Conservation (phyloP, 108 stramenopile species). For the Cyclotella choctawhatcheeana region DNA sequence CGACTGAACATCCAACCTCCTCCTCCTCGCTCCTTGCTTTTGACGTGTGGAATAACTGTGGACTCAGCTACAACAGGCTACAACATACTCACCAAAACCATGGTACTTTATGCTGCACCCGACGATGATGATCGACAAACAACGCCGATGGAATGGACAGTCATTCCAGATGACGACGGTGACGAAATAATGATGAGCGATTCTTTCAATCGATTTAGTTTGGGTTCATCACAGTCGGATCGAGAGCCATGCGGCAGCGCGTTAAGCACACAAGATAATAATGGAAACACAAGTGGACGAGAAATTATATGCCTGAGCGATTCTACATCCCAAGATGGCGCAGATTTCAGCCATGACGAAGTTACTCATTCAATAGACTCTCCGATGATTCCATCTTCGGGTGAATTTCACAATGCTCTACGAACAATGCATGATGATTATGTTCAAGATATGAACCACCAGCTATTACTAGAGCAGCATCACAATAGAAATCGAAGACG, state of each 20-base stretch:
- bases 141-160: slow-evolving; percentile 43
- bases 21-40: too few species aligned
- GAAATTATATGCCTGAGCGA: neutral
- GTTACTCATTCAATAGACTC: neutral
- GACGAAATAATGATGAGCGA: neutral
- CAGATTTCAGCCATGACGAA: neutral
- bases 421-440: neutral
- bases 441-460: neutral
- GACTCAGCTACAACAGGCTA: too few species aligned
- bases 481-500: slow-evolving; percentile 2
- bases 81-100: too few species aligned
- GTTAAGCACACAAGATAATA: neutral
- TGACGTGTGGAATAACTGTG: too few species aligned
- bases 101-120: slow-evolving; percentile 44
- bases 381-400: neutral
- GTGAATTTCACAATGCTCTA: neutral
- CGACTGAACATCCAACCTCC: too few species aligned
- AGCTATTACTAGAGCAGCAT: neutral
- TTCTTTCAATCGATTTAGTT: neutral
- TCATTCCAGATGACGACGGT: slow-evolving; percentile 26
- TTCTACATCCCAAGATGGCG: neutral
- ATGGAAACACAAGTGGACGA: neutral
- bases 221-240: neutral
- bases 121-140: slow-evolving; percentile 13
- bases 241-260: neutral